Percentiles rank a stretch among this genome's conserved stretches.
Conservation (phyloP, 352 stramenopile species). For the Phytopythium vexans region DNA sequence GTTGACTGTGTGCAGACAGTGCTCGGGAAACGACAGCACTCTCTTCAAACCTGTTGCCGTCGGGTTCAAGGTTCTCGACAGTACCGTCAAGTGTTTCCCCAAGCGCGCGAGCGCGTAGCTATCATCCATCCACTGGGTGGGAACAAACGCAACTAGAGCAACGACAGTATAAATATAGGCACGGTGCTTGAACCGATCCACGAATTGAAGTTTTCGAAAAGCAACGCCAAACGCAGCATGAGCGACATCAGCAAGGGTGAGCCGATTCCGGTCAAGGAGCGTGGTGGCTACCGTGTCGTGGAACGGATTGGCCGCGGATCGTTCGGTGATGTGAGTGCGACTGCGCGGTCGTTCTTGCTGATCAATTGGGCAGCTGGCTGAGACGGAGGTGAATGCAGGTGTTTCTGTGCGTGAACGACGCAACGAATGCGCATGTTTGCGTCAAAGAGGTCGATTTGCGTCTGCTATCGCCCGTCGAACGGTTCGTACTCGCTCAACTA, state of each 20-base stretch:
- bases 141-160: constrained; percentile 17
- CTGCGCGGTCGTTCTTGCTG: background rate
- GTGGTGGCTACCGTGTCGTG: constrained; percentile 22
- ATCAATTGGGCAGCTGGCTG: background rate
- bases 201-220: constrained; percentile 1
- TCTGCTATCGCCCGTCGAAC: constrained; percentile 34
- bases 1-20: constrained; percentile 35
- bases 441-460: constrained; percentile 59
- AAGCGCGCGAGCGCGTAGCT: constrained; percentile 27
- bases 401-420: constrained; percentile 33
- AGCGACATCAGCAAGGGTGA: background rate
- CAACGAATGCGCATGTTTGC: constrained; percentile 28
- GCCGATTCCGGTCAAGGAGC: constrained; percentile 14
- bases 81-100: constrained; percentile 57
- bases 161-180: background rate
- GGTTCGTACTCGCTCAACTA: constrained; percentile 14
- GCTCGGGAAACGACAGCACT: background rate
- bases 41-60: constrained; percentile 25
- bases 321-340: constrained; percentile 45
- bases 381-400: constrained; percentile 20
- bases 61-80: constrained; percentile 73
- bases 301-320: constrained; percentile 44
- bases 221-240: background rate
- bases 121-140: constrained; percentile 15
- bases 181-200: background rate